A percentile compares a stretch with the other conserved stretches of the same genome.
Evolutionary conservation across 805 yeast genomes (phyloP).

Genomic region (Lachancea fermentati): DNA sequence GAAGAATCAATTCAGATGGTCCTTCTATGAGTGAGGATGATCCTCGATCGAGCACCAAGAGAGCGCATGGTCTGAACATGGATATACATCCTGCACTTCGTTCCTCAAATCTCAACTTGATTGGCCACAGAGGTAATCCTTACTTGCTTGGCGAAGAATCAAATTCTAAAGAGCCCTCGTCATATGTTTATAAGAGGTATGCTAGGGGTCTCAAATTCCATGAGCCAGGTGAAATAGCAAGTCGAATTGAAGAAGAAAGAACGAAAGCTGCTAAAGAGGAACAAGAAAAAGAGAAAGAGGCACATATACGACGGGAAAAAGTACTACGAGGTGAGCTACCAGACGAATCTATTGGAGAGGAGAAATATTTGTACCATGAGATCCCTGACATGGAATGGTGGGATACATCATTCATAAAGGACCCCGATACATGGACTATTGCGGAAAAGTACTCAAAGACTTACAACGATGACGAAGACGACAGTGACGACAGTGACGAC

Average conservation of each 20-base stretch:
- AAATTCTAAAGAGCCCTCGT: background rate
- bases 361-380: constrained; percentile 18
- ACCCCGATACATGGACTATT: constrained; percentile 30
- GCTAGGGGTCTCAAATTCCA: constrained; percentile 37
- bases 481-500: constrained; percentile 21
- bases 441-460: constrained; percentile 35
- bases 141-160: constrained; percentile 17
- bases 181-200: constrained; percentile 12
- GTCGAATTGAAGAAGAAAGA: constrained; percentile 15
- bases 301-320: constrained; percentile 32
- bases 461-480: constrained; percentile 20
- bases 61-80: constrained; percentile 21
- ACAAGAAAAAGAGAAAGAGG: constrained; percentile 3
- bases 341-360: constrained; percentile 51
- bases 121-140: constrained; percentile 26
- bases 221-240: constrained; percentile 45
- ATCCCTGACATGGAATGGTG: constrained; percentile 87
- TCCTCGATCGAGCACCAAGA: background rate
- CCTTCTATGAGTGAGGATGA: background rate
- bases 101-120: constrained; percentile 26
- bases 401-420: constrained; percentile 58
- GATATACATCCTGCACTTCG: constrained; percentile 28
- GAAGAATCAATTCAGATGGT: background rate
- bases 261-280: constrained; percentile 5
- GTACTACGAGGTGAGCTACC: constrained; percentile 43